Conservation (phyloP, 2,329 filamentous ascomycete species). For the Sarocladiaceae sp. region DNA sequence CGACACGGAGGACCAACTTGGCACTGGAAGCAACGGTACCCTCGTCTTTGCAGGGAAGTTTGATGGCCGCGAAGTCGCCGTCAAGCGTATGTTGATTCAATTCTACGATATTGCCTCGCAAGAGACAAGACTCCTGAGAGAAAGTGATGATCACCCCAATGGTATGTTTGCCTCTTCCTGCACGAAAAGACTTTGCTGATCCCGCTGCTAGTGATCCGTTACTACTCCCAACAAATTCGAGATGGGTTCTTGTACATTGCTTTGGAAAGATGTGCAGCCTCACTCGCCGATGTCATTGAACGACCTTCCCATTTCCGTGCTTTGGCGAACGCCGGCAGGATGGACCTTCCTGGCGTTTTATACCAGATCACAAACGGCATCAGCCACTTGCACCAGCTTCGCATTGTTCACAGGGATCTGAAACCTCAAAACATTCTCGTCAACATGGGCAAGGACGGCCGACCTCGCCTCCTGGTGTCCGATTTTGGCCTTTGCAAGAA, state of each 20-base stretch:
- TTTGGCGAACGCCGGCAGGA: conserved; percentile 67
- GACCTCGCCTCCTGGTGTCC: conserved; percentile 85
- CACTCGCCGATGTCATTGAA: conserved; percentile 85
- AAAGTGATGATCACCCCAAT: conserved; percentile 94
- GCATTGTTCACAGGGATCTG: conserved; percentile 94
- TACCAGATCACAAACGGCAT: conserved; percentile 89
- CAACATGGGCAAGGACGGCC: conserved; percentile 63
- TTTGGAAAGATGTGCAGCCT: conserved; percentile 88
- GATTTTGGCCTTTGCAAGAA: conserved; percentile 99
- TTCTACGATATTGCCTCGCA: conserved; percentile 95
- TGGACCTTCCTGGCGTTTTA: conserved; percentile 74
- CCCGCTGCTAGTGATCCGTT: conserved; percentile 71
- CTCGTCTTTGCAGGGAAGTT: conserved; percentile 94
- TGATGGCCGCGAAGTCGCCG: conserved; percentile 86
- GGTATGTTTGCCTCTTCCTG: too few species aligned
- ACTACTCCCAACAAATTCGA: conserved; percentile 87
- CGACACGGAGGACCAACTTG: conserved; percentile 58
- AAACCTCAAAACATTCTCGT: conserved; percentile 98
- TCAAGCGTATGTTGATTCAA: conserved; percentile 94
- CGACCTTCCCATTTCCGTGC: conserved; percentile 63
- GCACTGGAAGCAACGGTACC: conserved; percentile 92
- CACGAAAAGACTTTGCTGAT: background rate
- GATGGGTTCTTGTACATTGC: conserved; percentile 94
- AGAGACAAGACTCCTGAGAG: conserved; percentile 83
- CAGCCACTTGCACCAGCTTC: conserved; percentile 80